Conservation (phyloP, 148 eudicot genomes). For the Dianthus caryophyllus region DNA sequence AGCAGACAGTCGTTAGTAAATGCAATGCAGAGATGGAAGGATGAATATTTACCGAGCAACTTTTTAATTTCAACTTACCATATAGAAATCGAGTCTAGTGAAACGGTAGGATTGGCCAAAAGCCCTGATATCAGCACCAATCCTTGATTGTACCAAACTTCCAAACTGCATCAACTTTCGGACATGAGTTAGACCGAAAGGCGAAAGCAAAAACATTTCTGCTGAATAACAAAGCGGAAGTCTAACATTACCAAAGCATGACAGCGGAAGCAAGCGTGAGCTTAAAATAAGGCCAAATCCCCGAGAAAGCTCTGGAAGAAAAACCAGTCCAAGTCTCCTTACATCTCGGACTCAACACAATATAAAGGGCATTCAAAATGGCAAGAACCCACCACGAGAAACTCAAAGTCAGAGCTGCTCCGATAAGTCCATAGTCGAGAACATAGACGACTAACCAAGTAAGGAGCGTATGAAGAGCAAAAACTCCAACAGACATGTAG, state of each 20-base stretch:
- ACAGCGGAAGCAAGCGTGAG: conserved; percentile 56
- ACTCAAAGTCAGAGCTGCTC: conserved; percentile 49
- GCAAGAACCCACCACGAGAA: conserved; percentile 59
- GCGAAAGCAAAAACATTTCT: not conserved
- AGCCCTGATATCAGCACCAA: conserved; percentile 62
- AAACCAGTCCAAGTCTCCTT: conserved; percentile 56
- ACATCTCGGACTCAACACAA: conserved; percentile 36
- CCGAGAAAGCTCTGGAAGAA: conserved; percentile 33
- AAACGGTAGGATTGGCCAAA: conserved; percentile 44
- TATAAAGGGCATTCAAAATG: conserved; percentile 35
- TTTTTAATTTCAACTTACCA: conserved; percentile 31
- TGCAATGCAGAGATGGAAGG: no score
- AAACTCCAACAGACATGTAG: conserved; percentile 46
- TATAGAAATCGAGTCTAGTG: conserved; percentile 55
- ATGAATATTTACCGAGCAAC: not conserved
- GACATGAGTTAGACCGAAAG: conserved; percentile 12
- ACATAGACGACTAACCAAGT: conserved; percentile 49
- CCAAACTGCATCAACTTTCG: conserved; percentile 36
- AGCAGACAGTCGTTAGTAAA: conserved; percentile 2
- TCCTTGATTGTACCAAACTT: conserved; percentile 60
- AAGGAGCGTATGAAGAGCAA: conserved; percentile 35
- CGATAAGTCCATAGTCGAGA: conserved; percentile 39
- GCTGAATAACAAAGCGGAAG: not conserved
- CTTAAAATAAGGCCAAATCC: conserved; percentile 59
- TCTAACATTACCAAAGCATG: conserved; percentile 44